phyloP scores from a whole-genome alignment of 345 rosid genomes.

The Citrus australasica region DNA sequence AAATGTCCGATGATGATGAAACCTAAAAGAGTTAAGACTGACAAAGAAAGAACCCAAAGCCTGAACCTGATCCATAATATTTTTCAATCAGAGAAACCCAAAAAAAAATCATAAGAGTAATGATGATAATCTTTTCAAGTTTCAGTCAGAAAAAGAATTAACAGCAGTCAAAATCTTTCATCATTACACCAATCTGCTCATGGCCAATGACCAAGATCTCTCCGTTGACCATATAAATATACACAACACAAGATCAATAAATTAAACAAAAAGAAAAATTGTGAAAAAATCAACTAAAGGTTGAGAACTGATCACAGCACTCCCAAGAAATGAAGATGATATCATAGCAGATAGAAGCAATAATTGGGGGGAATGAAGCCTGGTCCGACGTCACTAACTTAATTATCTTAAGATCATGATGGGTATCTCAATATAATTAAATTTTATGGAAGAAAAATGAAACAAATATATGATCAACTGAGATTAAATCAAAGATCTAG shows the following conservation, averaged over 20 bases:
- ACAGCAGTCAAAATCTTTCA: conserved; percentile 46
- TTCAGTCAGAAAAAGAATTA: conserved; percentile 26
- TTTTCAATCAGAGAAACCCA: neutral
- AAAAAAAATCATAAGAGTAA: conserved; percentile 12
- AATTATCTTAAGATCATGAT: conserved; percentile 14
- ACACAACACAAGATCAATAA: neutral
- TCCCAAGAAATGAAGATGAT: neutral
- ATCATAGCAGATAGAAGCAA: conserved; percentile 23
- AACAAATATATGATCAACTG: neutral
- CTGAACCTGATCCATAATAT: conserved; percentile 31
- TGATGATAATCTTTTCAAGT: conserved; percentile 39
- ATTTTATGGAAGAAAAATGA: too few species aligned
- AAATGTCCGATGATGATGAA: conserved; percentile 36
- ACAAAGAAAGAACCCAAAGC: conserved; percentile 25
- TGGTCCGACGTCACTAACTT: conserved; percentile 66
- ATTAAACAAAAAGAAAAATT: neutral
- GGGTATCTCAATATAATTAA: conserved; percentile 1
- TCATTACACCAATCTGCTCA: conserved; percentile 69
- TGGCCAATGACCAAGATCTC: conserved; percentile 22
- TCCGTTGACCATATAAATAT: neutral
- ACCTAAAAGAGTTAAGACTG: conserved; percentile 34
- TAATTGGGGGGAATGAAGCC: conserved; percentile 98
- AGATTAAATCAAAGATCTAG: conserved; percentile 16
- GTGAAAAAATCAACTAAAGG: neutral
- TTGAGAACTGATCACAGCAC: neutral